Evolutionary conservation across 2,329 filamentous ascomycete species (phyloP), one percentile per base, ranked within the genome.

Genomic region (Penicillium sp.): DNA sequence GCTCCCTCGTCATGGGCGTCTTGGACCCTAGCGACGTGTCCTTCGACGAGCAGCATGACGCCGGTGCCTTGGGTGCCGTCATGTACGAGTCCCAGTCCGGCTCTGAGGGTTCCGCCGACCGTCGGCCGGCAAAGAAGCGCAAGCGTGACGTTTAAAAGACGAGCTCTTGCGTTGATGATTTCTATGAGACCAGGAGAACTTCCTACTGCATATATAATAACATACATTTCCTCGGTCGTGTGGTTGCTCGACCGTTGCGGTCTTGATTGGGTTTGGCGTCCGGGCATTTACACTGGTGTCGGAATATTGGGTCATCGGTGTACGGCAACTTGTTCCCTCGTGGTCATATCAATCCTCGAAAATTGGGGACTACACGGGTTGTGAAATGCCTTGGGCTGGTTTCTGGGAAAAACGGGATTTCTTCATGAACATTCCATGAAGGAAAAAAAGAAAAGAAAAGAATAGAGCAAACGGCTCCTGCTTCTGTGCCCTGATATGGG

Each of bases 1-100:
- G 91, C 56, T 89, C 91, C 55, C 89, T 96, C 60, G 86, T 95
- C 66, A 92, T 97, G 87, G 89, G 90, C 66, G 82, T 96, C 44
- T 80, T 95, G 44, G 89, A 92, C 59, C 82, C 87, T 49, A 81
- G 81, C 39, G 87, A 90, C 54, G 63, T 71, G 6, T 58, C 61
- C 22, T 69, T 58, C 41, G 70, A 79, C 36, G 77, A 79, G 14
- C 81, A 85, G n/a, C 63, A 60, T 20, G 87, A 90, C 55, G 84
- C 85, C 51, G 79, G 79, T 61, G 79, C 80, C 52, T 81, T 90
- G 54, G 89, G 90, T 60, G 86, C 87, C 67, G 87, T 90, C 38
- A 83, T 95, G 56, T 95, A 91, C 77, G 88, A 92, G 71, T 85
- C 89, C 25, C 82, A 88, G 27, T 86, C 88, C 62, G 81, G 88